These are phyloP conservation scores for Eimeria praecox DNA, from an alignment of 169 alveolate species.

Conservation along the genomic window DNA sequence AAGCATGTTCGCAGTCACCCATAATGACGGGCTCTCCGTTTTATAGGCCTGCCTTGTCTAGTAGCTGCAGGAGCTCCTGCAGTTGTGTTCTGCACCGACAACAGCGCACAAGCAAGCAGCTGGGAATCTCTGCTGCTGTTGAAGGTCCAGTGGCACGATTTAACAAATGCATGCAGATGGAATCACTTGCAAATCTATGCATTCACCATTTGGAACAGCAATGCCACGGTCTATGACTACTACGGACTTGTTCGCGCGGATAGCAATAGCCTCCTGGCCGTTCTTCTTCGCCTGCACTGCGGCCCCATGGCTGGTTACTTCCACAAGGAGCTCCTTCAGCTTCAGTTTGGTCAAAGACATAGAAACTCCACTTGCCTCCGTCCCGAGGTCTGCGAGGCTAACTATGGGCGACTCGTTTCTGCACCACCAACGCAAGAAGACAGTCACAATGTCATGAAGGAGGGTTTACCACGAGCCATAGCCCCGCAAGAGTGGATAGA, in stretches of 20 bases:
- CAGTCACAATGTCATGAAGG: background rate
- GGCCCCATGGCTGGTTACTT: slow-evolving; percentile 81
- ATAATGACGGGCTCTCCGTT: background rate
- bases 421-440: background rate
- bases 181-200: too few relatives aligned
- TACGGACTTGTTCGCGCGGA: slow-evolving; percentile 74
- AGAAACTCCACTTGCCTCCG: slow-evolving; percentile 32
- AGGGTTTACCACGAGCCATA: background rate
- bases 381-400: slow-evolving; percentile 32
- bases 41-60: slow-evolving; percentile 70
- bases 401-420: slow-evolving; percentile 56
- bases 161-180: background rate
- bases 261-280: slow-evolving; percentile 74
- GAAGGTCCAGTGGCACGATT: background rate
- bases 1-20: background rate
- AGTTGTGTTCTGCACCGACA: slow-evolving; percentile 62
- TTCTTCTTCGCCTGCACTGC: slow-evolving; percentile 53
- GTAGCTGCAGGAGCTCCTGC: slow-evolving; percentile 65
- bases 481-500: background rate
- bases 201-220: too few relatives aligned
- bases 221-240: background rate
- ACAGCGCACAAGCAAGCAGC: background rate
- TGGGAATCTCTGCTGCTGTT: background rate
- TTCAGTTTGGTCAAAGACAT: slow-evolving; percentile 28
- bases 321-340: slow-evolving; percentile 77